Conservation (phyloP, 2,329 filamentous ascomycete species). For the Pestalotiopsis sp. region DNA sequence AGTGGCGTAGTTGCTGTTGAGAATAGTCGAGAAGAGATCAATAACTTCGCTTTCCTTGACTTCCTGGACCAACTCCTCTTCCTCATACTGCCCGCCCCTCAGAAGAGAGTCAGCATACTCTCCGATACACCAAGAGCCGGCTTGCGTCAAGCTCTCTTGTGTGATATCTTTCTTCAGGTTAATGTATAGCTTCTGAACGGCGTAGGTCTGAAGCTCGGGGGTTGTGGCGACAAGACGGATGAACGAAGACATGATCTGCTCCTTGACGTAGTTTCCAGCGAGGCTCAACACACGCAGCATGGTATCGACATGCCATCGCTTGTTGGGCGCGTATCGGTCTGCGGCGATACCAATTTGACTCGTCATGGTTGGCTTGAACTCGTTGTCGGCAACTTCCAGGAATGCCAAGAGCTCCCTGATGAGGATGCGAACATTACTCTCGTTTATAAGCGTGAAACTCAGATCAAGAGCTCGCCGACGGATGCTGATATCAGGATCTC, state of each 20-base stretch:
- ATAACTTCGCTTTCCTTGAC: slow-evolving; percentile 89
- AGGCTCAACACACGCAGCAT: slow-evolving; percentile 93
- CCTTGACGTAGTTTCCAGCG: slow-evolving; percentile 95
- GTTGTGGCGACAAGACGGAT: slow-evolving; percentile 94
- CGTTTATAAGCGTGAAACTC: slow-evolving; percentile 97
- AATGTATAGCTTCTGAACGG: slow-evolving; percentile 90
- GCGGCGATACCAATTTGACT: slow-evolving; percentile 97
- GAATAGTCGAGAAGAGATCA: slow-evolving; percentile 87
- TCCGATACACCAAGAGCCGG: slow-evolving; percentile 95
- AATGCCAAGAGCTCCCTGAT: slow-evolving; percentile 94
- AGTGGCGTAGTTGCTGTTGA: slow-evolving; percentile 92
- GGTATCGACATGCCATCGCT: slow-evolving; percentile 97
- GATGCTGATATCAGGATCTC: slow-evolving; percentile 98
- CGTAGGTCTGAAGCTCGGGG: slow-evolving; percentile 92
- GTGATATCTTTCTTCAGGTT: slow-evolving; percentile 95
- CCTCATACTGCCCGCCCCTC: slow-evolving; percentile 87
- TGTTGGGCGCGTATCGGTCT: slow-evolving; percentile 93
- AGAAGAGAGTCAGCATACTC: slow-evolving; percentile 94
- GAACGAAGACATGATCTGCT: slow-evolving; percentile 96
- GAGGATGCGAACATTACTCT: slow-evolving; percentile 90
- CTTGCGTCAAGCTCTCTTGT: slow-evolving; percentile 91
- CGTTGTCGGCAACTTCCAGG: slow-evolving; percentile 94
- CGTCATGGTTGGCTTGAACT: slow-evolving; percentile 99
- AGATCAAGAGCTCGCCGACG: slow-evolving; percentile 92
- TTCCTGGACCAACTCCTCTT: slow-evolving; percentile 80